Base-by-base conservation (phyloP, 108 stramenopile species). In the Skeletonema grethae region DNA sequence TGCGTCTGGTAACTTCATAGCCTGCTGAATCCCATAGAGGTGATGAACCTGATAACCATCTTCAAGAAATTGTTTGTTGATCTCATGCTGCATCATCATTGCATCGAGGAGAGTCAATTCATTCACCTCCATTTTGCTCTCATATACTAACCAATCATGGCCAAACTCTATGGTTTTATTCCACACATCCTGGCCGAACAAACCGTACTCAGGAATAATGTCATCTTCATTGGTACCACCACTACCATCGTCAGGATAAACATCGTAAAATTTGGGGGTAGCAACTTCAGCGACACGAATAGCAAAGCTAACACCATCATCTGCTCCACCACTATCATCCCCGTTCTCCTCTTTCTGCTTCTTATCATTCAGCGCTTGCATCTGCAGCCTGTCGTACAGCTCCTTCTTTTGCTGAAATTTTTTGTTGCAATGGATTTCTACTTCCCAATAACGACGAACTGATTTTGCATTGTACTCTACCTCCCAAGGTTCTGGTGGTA, bases 371-470 rank as follows among this genome's bases (percentile, higher is more conserved):
- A 35, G 57, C 2, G 30, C 24, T 39, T 43, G 38, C 15, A 57
- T 39, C 25, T 58, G 57, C 15, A 57, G 55, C 35, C 32, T 36
- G 12, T 28, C 13, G 30, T 41, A 43, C 7, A 69, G 59, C 16
- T 38, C 57, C 39, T 72, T 72, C 57, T 61, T 60, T 28, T 68
- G 53, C 41, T 78, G 60, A 63, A 94, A 66, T 65, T 89, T 89
- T 28, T 65, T 55, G 50, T 85, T 86, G 65, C 86, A 87, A 58
- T 94, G 90, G 16, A 73, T 55, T 80, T 94, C 92, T 1, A 87
- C 85, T 18, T 90, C 70, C 67, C 80, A 85, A 57, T 94, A 91
- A 46, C 83, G 80, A 32, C 48, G 39, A 32, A 90, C 79, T 57
- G 84, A 77, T 36, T 62, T 65, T 8, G 76, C 75, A 15, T 67